phyloP scores from a whole-genome alignment of 2,329 filamentous ascomycete genomes.

The Ambrosiella beaveri region DNA sequence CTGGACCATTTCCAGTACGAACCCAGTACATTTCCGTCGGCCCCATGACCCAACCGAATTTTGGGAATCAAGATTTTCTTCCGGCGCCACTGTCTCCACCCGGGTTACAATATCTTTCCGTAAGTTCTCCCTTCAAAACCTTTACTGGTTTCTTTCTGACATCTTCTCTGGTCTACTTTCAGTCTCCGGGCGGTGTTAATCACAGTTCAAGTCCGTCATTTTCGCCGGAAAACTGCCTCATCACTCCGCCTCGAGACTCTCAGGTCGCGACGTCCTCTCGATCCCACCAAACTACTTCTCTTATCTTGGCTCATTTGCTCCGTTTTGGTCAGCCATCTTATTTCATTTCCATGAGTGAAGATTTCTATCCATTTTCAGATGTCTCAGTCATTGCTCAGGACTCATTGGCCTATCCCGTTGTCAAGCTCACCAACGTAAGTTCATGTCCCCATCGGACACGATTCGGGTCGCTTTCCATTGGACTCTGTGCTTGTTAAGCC shows the following conservation, averaged over 20 bases:
- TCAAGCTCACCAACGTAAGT: slow-evolving; percentile 34
- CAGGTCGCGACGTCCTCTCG: not conserved
- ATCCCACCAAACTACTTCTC: not conserved
- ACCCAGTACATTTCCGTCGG: too few species aligned
- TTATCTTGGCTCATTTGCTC: slow-evolving; percentile 2
- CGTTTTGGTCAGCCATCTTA: slow-evolving; percentile 20
- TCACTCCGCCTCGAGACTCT: not conserved
- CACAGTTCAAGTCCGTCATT: not conserved
- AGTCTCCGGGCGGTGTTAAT: not conserved
- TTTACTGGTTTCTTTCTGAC: too few species aligned
- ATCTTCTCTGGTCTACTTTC: too few species aligned
- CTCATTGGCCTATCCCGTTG: slow-evolving; percentile 24
- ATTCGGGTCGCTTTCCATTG: not conserved
- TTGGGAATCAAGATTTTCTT: too few species aligned
- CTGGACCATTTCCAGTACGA: too few species aligned
- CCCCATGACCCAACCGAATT: too few species aligned
- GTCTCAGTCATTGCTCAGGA: slow-evolving; percentile 18
- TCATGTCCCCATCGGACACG: not conserved
- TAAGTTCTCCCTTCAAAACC: too few species aligned
- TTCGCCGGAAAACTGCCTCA: not conserved
- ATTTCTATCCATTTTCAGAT: slow-evolving; percentile 32
- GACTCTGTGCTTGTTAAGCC: not conserved
- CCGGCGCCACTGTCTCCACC: too few species aligned
- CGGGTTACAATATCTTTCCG: too few species aligned
- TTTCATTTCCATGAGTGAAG: slow-evolving; percentile 21